Percentiles rank a stretch among this genome's conserved stretches.
Conservation (phyloP, 306 rosid species). For the Lagenaria siceraria region DNA sequence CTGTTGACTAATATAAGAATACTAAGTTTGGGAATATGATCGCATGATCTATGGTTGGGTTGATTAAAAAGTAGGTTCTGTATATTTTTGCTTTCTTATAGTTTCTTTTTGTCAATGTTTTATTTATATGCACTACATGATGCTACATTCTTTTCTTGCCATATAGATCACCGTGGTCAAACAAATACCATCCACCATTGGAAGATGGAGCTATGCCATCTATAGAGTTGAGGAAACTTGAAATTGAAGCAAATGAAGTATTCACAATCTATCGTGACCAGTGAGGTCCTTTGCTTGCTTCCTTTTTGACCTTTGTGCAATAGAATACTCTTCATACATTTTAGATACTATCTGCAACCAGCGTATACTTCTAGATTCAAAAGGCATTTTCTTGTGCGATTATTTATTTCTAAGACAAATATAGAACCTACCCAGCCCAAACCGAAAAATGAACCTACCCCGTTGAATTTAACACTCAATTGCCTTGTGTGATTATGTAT, state of each 20-base stretch:
- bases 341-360: neutral
- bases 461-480: neutral
- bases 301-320: constrained; percentile 21
- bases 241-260: constrained; percentile 84
- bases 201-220: constrained; percentile 90
- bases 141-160: neutral
- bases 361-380: neutral
- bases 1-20: neutral
- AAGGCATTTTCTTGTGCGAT: neutral
- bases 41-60: neutral
- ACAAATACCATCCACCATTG: constrained; percentile 69
- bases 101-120: neutral
- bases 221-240: constrained; percentile 67
- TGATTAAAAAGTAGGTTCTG: neutral
- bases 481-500: neutral
- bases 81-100: neutral
- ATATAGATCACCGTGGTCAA: constrained; percentile 94
- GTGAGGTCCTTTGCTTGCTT: constrained; percentile 98
- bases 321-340: neutral
- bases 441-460: neutral
- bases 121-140: neutral
- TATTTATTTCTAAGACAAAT: neutral
- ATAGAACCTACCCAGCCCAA: neutral
- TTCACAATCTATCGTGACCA: constrained; percentile 96
- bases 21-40: neutral